A percentile compares a stretch with the other conserved stretches of the same genome.
phyloP scores from a whole-genome alignment of 768 basidiomycete genomes.

The Rhodosporidiobolus odoratus region DNA sequence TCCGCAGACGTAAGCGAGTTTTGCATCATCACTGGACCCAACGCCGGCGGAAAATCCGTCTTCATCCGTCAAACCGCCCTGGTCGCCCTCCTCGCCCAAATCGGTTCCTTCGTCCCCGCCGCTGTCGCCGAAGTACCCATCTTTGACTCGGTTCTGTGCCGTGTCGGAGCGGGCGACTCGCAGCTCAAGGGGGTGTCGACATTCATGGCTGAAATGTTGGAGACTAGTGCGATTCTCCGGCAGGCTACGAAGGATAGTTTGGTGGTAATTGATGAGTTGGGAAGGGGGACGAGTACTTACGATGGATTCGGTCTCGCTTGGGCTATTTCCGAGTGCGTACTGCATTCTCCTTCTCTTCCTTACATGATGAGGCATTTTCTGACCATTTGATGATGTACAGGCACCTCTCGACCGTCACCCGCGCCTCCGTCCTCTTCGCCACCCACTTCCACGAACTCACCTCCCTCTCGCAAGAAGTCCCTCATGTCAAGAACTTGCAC shows the following conservation, averaged over 20 bases:
- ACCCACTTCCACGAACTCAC: constrained; percentile 97
- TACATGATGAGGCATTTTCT: background rate
- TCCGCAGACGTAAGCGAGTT: constrained; percentile 74
- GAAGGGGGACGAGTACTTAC: constrained; percentile 77
- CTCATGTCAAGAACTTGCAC: constrained; percentile 87
- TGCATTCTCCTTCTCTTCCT: background rate
- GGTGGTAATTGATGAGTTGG: constrained; percentile 95
- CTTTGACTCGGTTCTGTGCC: constrained; percentile 89
- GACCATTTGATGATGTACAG: constrained; percentile 52
- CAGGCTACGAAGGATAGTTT: constrained; percentile 87
- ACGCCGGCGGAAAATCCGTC: constrained; percentile 98
- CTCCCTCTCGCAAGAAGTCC: constrained; percentile 74
- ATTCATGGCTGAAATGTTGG: constrained; percentile 99
- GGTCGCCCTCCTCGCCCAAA: constrained; percentile 93
- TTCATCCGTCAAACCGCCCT: constrained; percentile 66
- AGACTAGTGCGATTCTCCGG: constrained; percentile 89
- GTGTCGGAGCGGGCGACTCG: constrained; percentile 96
- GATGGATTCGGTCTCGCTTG: constrained; percentile 97
- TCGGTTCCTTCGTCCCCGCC: constrained; percentile 92
- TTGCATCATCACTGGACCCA: constrained; percentile 94
- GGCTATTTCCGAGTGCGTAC: constrained; percentile 89
- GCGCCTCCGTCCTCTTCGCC: constrained; percentile 91
- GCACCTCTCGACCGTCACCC: constrained; percentile 85
- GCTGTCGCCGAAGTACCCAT: constrained; percentile 77
- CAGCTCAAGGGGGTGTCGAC: constrained; percentile 97